These are phyloP conservation scores for Bifiguratus adelaidae DNA, from an alignment of 192 early-diverging fungal species.

Conservation along the genomic window DNA sequence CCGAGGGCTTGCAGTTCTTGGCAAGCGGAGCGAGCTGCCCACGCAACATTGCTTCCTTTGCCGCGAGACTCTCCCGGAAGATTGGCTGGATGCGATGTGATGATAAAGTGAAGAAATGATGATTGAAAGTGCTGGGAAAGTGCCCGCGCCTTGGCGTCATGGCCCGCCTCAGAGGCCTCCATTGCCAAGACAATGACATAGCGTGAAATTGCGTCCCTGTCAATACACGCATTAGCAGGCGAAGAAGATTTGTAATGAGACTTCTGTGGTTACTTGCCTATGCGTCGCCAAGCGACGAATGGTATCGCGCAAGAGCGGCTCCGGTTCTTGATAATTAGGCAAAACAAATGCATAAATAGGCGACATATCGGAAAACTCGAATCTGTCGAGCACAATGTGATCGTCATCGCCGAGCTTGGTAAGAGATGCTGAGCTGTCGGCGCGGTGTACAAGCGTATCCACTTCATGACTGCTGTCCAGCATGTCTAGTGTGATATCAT, in stretches of 20 bases:
- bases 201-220: slow-evolving; percentile 11
- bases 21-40: slow-evolving; percentile 24
- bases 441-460: too few relatives aligned
- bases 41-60: slow-evolving; percentile 54
- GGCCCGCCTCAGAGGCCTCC: slow-evolving; percentile 46
- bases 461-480: too few relatives aligned
- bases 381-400: too few relatives aligned
- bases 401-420: slow-evolving; percentile 9
- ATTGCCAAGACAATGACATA: slow-evolving; percentile 49
- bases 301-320: slow-evolving; percentile 59
- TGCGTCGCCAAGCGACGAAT: slow-evolving; percentile 55
- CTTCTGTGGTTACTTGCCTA: slow-evolving; percentile 19
- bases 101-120: slow-evolving; percentile 47
- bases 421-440: slow-evolving; percentile 10
- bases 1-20: neutral
- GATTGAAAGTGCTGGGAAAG: slow-evolving; percentile 31
- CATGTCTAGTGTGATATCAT: neutral
- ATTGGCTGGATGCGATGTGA: slow-evolving; percentile 39
- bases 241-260: neutral
- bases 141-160: slow-evolving; percentile 30
- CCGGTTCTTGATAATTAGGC: slow-evolving; percentile 61
- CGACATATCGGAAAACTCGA: too few relatives aligned
- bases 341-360: slow-evolving; percentile 59
- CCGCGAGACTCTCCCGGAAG: slow-evolving; percentile 49
- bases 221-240: neutral